A percentile compares a stretch with the other conserved stretches of the same genome.
phyloP scores from a whole-genome alignment of 306 rosid genomes.

The Crataegus laevigata region DNA sequence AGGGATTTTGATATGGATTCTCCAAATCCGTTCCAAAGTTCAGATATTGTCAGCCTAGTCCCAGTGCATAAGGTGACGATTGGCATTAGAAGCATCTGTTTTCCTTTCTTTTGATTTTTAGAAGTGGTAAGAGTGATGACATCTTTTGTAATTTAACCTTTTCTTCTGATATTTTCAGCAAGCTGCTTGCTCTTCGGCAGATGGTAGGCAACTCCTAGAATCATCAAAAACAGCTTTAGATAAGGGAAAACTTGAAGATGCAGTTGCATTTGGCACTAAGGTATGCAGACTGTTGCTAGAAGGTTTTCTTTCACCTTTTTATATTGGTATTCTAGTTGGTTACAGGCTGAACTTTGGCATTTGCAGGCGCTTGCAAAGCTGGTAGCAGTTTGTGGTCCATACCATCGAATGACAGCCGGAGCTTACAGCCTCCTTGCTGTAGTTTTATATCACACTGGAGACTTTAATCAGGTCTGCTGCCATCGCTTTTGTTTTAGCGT shows the following conservation, averaged over 20 bases:
- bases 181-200: slow-evolving; percentile 99
- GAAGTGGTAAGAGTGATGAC: slow-evolving; percentile 8
- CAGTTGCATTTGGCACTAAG: slow-evolving; percentile 90
- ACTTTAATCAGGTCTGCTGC: slow-evolving; percentile 81
- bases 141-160: slow-evolving; percentile 15
- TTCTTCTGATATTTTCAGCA: slow-evolving; percentile 55
- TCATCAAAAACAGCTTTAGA: slow-evolving; percentile 97
- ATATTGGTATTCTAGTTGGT: not conserved
- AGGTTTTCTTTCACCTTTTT: not conserved
- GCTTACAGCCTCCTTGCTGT: slow-evolving; percentile 99
- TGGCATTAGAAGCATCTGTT: slow-evolving; percentile 14
- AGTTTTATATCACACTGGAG: slow-evolving; percentile 98
- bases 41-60: slow-evolving; percentile 81
- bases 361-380: slow-evolving; percentile 93
- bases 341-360: slow-evolving; percentile 15
- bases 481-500: slow-evolving; percentile 23
- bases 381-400: slow-evolving; percentile 97
- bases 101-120: not conserved
- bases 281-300: slow-evolving; percentile 27
- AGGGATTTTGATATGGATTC: slow-evolving; percentile 94
- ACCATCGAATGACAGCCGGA: slow-evolving; percentile 96
- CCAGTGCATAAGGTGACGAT: slow-evolving; percentile 86
- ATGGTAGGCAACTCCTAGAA: slow-evolving; percentile 95
- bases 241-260: slow-evolving; percentile 98
- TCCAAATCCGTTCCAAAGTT: slow-evolving; percentile 63